phyloP scores from a whole-genome alignment of 2,329 filamentous ascomycete genomes.

The Trichoderma sp. region DNA sequence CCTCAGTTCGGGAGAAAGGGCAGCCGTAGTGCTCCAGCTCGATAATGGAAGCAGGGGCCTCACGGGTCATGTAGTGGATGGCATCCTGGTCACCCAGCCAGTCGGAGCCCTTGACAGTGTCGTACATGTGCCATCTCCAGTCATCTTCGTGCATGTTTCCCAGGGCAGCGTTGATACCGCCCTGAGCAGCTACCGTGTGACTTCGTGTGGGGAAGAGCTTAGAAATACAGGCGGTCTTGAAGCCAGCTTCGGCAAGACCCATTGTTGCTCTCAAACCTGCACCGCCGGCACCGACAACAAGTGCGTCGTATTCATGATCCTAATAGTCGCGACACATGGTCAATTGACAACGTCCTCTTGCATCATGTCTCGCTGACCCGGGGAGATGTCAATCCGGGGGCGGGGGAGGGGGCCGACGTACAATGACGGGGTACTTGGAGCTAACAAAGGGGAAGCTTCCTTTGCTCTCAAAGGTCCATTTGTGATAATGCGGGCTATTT shows the following conservation, averaged over 20 bases:
- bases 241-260: constrained; percentile 82
- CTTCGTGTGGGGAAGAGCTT: constrained; percentile 86
- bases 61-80: constrained; percentile 98
- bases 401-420: constrained; percentile 58
- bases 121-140: constrained; percentile 99
- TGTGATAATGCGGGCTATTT: constrained; percentile 77
- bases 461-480: constrained; percentile 86
- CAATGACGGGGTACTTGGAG: constrained; percentile 92
- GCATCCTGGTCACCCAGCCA: constrained; percentile 98
- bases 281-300: constrained; percentile 86
- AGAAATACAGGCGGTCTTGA: constrained; percentile 85
- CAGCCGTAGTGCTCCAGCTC: constrained; percentile 98
- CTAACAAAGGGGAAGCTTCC: constrained; percentile 85
- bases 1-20: constrained; percentile 94
- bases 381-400: constrained; percentile 9
- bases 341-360: constrained; percentile 57
- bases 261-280: constrained; percentile 81
- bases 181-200: constrained; percentile 80
- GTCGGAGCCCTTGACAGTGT: constrained; percentile 96
- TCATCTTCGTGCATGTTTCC: constrained; percentile 98
- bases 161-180: constrained; percentile 84
- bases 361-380: neutral
- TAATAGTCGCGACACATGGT: constrained; percentile 42
- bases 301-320: constrained; percentile 98
- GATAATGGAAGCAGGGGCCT: constrained; percentile 87